Conservation (phyloP, 23 red algal genomes). For the Chondrus crispus region DNA sequence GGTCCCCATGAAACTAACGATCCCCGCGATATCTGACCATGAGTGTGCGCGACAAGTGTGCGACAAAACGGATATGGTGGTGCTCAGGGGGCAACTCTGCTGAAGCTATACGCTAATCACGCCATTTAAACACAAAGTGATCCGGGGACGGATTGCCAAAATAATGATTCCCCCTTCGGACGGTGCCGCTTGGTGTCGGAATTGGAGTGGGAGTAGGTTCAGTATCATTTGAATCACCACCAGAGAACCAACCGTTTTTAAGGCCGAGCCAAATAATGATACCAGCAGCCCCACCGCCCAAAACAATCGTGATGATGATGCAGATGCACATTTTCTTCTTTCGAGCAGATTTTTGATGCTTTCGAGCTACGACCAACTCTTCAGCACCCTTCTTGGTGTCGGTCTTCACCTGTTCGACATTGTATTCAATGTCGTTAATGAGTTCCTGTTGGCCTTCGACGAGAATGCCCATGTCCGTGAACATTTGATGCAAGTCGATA, state of each 20-base stretch:
- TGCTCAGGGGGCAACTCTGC: too few relatives aligned
- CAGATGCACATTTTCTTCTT: conserved; percentile 67
- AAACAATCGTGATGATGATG: conserved; percentile 28
- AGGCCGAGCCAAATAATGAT: conserved; percentile 40
- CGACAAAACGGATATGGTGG: too few relatives aligned
- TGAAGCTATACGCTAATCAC: too few relatives aligned
- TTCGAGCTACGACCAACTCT: conserved; percentile 48
- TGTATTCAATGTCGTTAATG: conserved; percentile 91
- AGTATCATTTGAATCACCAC: neutral
- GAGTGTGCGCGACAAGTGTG: too few relatives aligned
- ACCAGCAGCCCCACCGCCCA: conserved; percentile 22
- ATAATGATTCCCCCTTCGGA: too few relatives aligned
- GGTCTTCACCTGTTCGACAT: conserved; percentile 73
- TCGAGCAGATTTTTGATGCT: conserved; percentile 46
- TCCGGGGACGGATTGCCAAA: too few relatives aligned
- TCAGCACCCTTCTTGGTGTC: conserved; percentile 59
- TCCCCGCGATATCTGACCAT: too few relatives aligned
- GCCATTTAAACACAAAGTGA: too few relatives aligned
- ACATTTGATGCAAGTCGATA: conserved; percentile 91
- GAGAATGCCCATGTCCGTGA: conserved; percentile 91
- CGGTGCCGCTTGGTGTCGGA: too few relatives aligned
- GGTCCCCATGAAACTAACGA: too few relatives aligned
- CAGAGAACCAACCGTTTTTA: conserved; percentile 41
- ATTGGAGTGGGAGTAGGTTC: neutral
- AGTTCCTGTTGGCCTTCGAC: conserved; percentile 93